Base-by-base conservation (phyloP, 2,329 filamentous ascomycete genomes). In the Verticillium nubilum region DNA sequence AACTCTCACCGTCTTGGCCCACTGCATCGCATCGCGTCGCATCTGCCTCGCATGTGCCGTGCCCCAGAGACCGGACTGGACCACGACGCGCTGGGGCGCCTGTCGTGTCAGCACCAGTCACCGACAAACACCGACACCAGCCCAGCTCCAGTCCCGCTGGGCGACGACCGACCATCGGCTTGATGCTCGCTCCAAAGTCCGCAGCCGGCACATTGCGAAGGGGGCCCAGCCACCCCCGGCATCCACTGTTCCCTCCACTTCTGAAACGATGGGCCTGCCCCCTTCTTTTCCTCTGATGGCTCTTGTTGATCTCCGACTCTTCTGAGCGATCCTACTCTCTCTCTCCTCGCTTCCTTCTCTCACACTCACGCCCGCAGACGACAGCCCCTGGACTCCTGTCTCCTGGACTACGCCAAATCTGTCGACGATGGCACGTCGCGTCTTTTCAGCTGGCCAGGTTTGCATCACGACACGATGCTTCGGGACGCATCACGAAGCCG, bases 201-300 rank as follows among this genome's bases (percentile, higher is more conserved):
- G 33, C 33, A 37, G 33, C 33, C 33, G 33, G 33, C 33, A 37
- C 15, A 37, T 37, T 37, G 15, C 29, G 33, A 9, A 10, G 23
- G 35, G 53, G 31, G 29, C 59, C 60, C 58, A 58, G 61, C 57
- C 59, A 60, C 47, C 54, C 19, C 58, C 53, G 57, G 59, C 60
- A 58, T 23, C 15, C 13, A 53, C 27, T 17, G 9, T 27, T 31
- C 27, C 56, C 35, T 35, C 55, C 33, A 56, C 37, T 56, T 56
- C 59, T 66, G 64, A 66, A 66, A 66, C 64, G 58, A 60, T 58
- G 58, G 59, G 27, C 52, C 29, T 42, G 55, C 62, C 62, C 61
- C 62, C 59, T 62, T 57, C n/a, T 42, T 19, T n/a, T 23, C 23
- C 23, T 19, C 19, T 47, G 42, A 47, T 47, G 42, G 6, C 42